A percentile compares a stretch with the other conserved stretches of the same genome.
Evolutionary conservation across 208 protist species (phyloP).

Genomic region (Polymyxa betae): DNA sequence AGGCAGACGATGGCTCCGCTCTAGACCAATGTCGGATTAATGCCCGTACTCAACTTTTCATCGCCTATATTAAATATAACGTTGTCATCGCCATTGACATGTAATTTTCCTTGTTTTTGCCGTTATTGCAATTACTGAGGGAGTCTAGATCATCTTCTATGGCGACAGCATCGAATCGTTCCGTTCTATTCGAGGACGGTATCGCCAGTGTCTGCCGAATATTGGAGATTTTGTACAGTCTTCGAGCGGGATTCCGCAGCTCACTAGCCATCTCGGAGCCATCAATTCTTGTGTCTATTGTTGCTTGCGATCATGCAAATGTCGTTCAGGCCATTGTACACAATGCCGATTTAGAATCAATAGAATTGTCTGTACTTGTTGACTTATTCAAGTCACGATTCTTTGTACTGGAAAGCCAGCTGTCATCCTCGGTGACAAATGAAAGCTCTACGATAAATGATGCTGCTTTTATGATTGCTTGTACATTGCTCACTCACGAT

Average conservation of each 20-base stretch:
- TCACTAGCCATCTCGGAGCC: neutral
- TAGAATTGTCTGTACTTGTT: neutral
- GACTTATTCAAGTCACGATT: neutral
- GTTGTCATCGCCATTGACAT: conserved; percentile 4
- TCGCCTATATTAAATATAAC: neutral
- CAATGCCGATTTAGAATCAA: neutral
- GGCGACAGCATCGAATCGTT: neutral
- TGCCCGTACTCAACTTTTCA: neutral
- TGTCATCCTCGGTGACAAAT: too few relatives aligned
- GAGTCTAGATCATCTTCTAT: neutral
- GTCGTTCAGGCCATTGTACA: neutral
- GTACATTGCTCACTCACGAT: neutral
- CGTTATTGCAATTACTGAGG: neutral
- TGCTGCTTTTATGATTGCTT: conserved; percentile 9
- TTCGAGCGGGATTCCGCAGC: neutral
- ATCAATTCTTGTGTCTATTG: neutral
- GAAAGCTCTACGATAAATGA: conserved; percentile 41
- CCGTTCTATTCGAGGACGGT: neutral
- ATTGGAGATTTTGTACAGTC: neutral
- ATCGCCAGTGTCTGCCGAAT: neutral
- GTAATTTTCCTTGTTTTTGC: neutral
- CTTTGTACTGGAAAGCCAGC: neutral
- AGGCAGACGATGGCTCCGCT: neutral
- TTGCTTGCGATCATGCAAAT: conserved; percentile 37
- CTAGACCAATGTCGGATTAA: neutral